Conservation (phyloP, 2,329 filamentous ascomycete genomes). For the Dactylellina leptospora region DNA sequence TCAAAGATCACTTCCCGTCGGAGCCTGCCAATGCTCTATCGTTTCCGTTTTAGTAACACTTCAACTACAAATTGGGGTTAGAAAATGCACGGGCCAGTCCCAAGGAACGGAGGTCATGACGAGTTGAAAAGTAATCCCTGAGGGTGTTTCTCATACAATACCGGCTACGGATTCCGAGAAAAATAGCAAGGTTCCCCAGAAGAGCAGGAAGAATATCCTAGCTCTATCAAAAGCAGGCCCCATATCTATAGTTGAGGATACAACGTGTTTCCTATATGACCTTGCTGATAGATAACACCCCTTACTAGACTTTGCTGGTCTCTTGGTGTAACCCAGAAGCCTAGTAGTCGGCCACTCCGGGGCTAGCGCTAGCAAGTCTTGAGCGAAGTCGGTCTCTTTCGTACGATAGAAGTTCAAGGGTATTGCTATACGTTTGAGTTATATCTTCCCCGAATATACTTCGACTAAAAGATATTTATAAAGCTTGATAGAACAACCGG, state of each 20-base stretch:
- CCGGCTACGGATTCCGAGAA: constrained; percentile 27
- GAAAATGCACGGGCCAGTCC: constrained; percentile 4
- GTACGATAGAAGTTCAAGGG: too few species aligned
- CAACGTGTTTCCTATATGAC: background rate
- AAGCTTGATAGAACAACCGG: too few species aligned
- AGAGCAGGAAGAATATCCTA: background rate
- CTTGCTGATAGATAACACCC: too few species aligned
- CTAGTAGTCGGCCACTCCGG: too few species aligned
- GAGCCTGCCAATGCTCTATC: background rate
- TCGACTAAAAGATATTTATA: too few species aligned
- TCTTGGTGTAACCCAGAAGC: too few species aligned
- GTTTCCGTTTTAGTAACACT: background rate
- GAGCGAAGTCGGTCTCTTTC: too few species aligned
- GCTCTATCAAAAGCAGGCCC: too few species aligned
- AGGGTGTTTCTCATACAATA: background rate
- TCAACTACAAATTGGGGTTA: background rate
- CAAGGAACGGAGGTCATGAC: background rate
- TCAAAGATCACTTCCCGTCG: background rate
- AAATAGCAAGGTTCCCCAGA: constrained; percentile 17
- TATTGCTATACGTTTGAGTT: too few species aligned
- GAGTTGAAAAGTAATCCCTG: background rate
- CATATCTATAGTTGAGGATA: background rate
- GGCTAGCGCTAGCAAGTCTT: too few species aligned
- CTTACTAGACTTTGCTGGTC: too few species aligned
- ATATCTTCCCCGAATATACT: too few species aligned